Conservation (phyloP, 176 grass and related monocot genomes). For the Aegilops tauschii region DNA sequence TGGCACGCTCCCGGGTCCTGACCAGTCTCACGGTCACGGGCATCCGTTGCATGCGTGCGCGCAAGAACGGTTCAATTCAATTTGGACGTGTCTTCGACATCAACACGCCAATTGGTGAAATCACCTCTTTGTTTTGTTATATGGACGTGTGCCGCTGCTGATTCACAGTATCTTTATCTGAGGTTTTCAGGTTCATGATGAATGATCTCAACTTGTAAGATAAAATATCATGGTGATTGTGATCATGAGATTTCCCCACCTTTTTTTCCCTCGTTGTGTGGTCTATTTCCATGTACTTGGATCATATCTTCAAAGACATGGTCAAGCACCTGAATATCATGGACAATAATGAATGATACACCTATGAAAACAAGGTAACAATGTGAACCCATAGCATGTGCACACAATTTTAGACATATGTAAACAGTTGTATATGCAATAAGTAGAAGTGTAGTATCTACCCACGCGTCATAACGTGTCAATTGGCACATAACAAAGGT, state of each 20-base stretch:
- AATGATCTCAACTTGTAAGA: not conserved
- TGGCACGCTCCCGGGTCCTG: not conserved
- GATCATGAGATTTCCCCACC: not conserved
- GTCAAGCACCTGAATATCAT: slow-evolving; percentile 2
- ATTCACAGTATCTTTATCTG: not conserved
- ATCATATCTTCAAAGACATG: not conserved
- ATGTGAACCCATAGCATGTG: no score
- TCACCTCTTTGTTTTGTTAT: not conserved
- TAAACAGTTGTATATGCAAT: no score
- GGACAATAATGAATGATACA: not conserved
- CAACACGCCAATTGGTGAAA: slow-evolving; percentile 27
- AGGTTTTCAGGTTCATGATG: not conserved
- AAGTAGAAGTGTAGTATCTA: no score
- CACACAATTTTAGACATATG: no score
- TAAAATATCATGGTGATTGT: not conserved
- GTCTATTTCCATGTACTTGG: not conserved
- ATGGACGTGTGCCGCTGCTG: not conserved
- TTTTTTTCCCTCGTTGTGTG: not conserved
- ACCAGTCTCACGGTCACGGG: slow-evolving; percentile 1
- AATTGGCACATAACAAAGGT: no score
- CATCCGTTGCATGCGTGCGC: not conserved
- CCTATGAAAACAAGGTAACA: not conserved
- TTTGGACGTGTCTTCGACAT: not conserved
- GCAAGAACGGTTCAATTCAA: slow-evolving; percentile 25
- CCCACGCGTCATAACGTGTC: no score